Conservation (phyloP, 106 monocot genomes). For the Chionographis japonica region DNA sequence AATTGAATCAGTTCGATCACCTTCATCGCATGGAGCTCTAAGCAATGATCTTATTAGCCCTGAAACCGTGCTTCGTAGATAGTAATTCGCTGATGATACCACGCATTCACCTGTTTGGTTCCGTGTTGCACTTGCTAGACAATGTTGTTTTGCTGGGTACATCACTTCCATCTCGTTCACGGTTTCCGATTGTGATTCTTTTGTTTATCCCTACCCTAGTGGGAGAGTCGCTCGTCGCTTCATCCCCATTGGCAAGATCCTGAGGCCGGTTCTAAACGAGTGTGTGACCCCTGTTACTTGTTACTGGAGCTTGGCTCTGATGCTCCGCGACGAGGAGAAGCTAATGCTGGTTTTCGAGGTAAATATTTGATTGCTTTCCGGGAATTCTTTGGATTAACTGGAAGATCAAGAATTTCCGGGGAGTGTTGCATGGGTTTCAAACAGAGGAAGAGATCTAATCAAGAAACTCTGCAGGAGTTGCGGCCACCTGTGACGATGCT, state of each 20-base stretch:
- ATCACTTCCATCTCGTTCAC: too few relatives aligned
- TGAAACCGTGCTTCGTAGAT: too few relatives aligned
- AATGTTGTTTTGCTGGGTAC: too few relatives aligned
- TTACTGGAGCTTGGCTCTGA: slow-evolving; percentile 77
- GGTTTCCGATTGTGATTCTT: too few relatives aligned
- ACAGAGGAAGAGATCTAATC: too few relatives aligned
- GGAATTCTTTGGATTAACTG: background rate
- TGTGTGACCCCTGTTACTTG: slow-evolving; percentile 80
- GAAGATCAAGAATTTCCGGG: background rate
- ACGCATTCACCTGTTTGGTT: too few relatives aligned
- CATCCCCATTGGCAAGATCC: slow-evolving; percentile 62
- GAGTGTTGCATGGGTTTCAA: too few relatives aligned
- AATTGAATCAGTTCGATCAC: too few relatives aligned
- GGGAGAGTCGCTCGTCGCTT: slow-evolving; percentile 56
- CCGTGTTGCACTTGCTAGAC: too few relatives aligned
- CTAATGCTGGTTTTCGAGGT: slow-evolving; percentile 73
- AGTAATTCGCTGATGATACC: too few relatives aligned
- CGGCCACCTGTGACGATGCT: slow-evolving; percentile 52
- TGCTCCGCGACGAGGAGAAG: slow-evolving; percentile 51
- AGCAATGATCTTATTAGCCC: too few relatives aligned
- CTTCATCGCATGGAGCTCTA: too few relatives aligned
- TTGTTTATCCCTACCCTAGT: slow-evolving; percentile 13
- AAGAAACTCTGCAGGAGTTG: slow-evolving; percentile 36
- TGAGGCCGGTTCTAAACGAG: slow-evolving; percentile 81
- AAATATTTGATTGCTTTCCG: background rate